Conservation (phyloP, 2,329 filamentous ascomycete genomes). For the Cryphonectria carpinicola region DNA sequence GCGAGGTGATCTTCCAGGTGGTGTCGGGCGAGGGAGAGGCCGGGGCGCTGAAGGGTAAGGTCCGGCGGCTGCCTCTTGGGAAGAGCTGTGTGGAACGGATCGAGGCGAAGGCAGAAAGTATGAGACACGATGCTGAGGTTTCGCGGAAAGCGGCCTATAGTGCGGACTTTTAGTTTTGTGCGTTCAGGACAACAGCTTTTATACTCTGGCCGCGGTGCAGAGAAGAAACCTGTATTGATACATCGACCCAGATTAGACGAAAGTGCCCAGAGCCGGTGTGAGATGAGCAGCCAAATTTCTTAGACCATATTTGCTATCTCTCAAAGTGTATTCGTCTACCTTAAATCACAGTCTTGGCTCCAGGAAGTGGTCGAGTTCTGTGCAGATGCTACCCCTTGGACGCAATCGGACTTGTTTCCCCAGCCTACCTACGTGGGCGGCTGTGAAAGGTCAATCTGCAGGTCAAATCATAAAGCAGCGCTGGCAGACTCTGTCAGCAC, state of each 20-base stretch:
- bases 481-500: background rate
- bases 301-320: too few species aligned
- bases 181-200: background rate
- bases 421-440: background rate
- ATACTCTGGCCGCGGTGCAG: too few species aligned
- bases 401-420: background rate
- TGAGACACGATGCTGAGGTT: slow-evolving; percentile 6
- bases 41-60: slow-evolving; percentile 38
- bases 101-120: slow-evolving; percentile 3
- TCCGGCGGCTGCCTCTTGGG: slow-evolving; percentile 43
- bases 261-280: too few species aligned
- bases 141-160: slow-evolving; percentile 2
- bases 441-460: background rate
- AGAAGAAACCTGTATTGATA: too few species aligned
- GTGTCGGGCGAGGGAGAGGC: slow-evolving; percentile 39
- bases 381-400: background rate
- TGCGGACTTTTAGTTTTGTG: background rate
- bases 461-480: background rate
- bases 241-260: too few species aligned
- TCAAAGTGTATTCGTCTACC: too few species aligned
- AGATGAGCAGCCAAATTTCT: too few species aligned
- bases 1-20: slow-evolving; percentile 43
- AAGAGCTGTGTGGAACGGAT: slow-evolving; percentile 33
- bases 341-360: background rate
- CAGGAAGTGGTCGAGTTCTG: background rate